A percentile compares a stretch with the other conserved stretches of the same genome.
These are phyloP conservation scores for Phragmites australis DNA, from an alignment of 176 grass and related monocot genomes.

Conservation along the genomic window DNA sequence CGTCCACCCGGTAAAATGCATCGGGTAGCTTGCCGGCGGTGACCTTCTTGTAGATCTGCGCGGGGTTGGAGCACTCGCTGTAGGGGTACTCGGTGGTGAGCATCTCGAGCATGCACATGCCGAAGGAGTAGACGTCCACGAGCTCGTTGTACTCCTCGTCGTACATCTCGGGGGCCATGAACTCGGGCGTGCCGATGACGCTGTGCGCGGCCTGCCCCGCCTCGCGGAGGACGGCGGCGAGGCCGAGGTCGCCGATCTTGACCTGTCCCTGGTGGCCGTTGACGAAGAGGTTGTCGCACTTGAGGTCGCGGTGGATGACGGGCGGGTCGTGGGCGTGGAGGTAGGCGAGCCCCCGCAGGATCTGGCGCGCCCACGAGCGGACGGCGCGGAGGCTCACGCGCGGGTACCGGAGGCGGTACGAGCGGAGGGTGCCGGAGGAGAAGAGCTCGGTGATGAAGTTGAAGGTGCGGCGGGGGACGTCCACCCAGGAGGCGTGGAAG, in stretches of 20 bases:
- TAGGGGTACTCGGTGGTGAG: slow-evolving; percentile 85
- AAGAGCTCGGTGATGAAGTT: slow-evolving; percentile 99
- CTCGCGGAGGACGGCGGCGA: slow-evolving; percentile 63
- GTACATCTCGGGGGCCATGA: slow-evolving; percentile 97
- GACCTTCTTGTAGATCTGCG: slow-evolving; percentile 99
- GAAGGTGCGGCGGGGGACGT: slow-evolving; percentile 46
- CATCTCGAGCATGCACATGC: slow-evolving; percentile 98
- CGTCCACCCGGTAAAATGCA: slow-evolving; percentile 55
- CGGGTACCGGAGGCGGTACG: slow-evolving; percentile 62
- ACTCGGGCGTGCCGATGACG: slow-evolving; percentile 91
- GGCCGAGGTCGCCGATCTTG: slow-evolving; percentile 92
- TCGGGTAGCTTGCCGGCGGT: slow-evolving; percentile 75
- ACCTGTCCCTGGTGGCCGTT: slow-evolving; percentile 85
- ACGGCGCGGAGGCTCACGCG: slow-evolving; percentile 65
- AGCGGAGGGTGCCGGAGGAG: slow-evolving; percentile 85
- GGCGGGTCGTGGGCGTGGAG: slow-evolving; percentile 64
- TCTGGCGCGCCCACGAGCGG: slow-evolving; percentile 63
- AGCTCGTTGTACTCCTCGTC: slow-evolving; percentile 82
- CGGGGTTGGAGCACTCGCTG: slow-evolving; percentile 79
- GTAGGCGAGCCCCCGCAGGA: slow-evolving; percentile 68
- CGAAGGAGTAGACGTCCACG: slow-evolving; percentile 87
- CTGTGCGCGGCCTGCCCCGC: slow-evolving; percentile 53
- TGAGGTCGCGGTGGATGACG: slow-evolving; percentile 89
- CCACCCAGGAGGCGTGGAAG: slow-evolving; percentile 79
- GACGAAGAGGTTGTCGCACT: slow-evolving; percentile 90